Conservation (phyloP, 2,329 filamentous ascomycete species). For the Xylariaceae sp. region DNA sequence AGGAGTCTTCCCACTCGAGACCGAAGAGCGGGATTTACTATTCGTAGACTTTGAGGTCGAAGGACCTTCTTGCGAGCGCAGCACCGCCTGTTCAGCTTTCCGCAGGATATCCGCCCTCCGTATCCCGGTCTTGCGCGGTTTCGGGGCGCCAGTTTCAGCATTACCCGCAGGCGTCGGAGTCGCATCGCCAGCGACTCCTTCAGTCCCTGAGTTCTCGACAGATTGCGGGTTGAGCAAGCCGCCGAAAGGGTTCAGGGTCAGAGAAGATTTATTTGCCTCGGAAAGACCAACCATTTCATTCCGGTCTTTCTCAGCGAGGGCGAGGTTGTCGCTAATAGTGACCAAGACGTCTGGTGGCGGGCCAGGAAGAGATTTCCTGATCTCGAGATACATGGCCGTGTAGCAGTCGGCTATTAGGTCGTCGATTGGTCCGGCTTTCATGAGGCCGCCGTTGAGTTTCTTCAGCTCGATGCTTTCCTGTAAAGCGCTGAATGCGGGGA, state of each 20-base stretch:
- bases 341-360: too few species aligned
- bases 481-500: conserved; percentile 49
- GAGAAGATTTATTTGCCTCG: conserved; percentile 33
- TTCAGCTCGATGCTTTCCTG: conserved; percentile 57
- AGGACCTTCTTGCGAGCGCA: conserved; percentile 46
- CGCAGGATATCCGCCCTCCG: conserved; percentile 56
- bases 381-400: conserved; percentile 66
- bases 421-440: conserved; percentile 82
- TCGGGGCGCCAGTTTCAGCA: conserved; percentile 36
- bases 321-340: conserved; percentile 45
- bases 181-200: conserved; percentile 29
- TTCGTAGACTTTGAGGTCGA: conserved; percentile 36
- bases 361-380: conserved; percentile 57
- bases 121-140: conserved; percentile 43
- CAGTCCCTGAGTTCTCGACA: conserved; percentile 36
- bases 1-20: conserved; percentile 47
- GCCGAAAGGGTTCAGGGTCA: conserved; percentile 36
- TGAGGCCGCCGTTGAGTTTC: conserved; percentile 78
- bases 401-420: conserved; percentile 93
- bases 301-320: conserved; percentile 41
- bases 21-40: conserved; percentile 48
- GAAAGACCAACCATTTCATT: conserved; percentile 28
- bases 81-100: conserved; percentile 57
- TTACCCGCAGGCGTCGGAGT: conserved; percentile 31
- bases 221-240: conserved; percentile 42